Conservation (phyloP, 495 filamentous ascomycete genomes). For the Neurospora sp. region DNA sequence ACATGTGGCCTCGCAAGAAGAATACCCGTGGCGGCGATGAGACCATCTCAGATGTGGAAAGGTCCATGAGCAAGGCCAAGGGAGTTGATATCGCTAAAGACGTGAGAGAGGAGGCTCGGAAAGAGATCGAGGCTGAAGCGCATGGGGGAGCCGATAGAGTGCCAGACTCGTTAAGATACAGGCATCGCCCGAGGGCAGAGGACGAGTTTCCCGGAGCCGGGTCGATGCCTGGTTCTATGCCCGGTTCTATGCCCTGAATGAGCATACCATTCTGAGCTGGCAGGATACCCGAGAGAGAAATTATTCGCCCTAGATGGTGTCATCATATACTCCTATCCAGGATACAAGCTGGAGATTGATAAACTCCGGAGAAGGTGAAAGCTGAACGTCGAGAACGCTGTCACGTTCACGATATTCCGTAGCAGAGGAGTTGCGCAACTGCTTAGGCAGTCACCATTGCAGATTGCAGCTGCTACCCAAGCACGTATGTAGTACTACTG, state of each 20-base stretch:
- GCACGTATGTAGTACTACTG: not conserved
- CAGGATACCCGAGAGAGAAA: too few species aligned
- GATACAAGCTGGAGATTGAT: too few species aligned
- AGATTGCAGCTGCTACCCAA: not conserved
- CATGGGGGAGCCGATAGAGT: conserved; percentile 25
- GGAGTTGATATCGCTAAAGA: conserved; percentile 40
- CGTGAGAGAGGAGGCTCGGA: conserved; percentile 35
- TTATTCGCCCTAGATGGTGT: too few species aligned
- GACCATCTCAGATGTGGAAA: conserved; percentile 28
- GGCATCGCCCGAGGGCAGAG: conserved; percentile 23
- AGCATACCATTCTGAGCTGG: not conserved
- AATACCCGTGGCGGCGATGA: conserved; percentile 62
- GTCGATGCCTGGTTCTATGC: conserved; percentile 23
- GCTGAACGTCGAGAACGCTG: too few species aligned
- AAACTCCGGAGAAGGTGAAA: too few species aligned
- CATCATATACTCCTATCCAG: too few species aligned
- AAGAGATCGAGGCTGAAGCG: conserved; percentile 35
- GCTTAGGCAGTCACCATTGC: too few species aligned
- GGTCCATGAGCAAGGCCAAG: conserved; percentile 31
- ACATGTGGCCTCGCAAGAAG: conserved; percentile 84
- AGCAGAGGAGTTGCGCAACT: too few species aligned
- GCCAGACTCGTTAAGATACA: conserved; percentile 28
- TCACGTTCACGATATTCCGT: too few species aligned
- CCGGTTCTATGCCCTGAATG: conserved; percentile 8
- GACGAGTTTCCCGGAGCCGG: conserved; percentile 25